Base-by-base conservation (phyloP, 805 yeast species). In the Ascoidea tarda region DNA sequence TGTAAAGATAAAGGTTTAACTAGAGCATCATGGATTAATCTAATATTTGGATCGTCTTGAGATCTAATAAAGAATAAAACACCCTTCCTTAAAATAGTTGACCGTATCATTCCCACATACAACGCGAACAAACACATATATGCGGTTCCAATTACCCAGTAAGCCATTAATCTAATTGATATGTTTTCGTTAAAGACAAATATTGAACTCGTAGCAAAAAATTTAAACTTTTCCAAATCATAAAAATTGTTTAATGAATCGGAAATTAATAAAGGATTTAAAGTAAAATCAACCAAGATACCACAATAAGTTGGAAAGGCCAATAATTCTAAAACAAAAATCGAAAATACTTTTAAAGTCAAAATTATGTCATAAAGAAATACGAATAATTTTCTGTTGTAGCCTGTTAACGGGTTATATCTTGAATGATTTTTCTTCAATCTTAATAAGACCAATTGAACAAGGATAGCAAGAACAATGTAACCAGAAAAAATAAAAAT, bases 241-340 rank as follows among this genome's bases (percentile, higher is more conserved):
- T 38, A 38, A 38, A 38, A 38, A 38, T 38, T 14, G 14, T 38
- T 38, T 38, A 38, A 38, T 8, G 44, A 38, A 38, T 50, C 46
- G 14, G 42, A 14, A n/a, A 62, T 57, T 2, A 80, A 59, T 3
- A 84, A 58, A 1, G 95, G 93, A 4, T 82, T 70, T 4, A 82
- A 57, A 2, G 88, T 82, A 54, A 84, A 69, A 59, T 84, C 90
- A 32, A 91, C 64, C 61, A 88, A 75, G 58, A 78, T 66, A 1
- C 99, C 99, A 61, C 97, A 89, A 59, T 80, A 80, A 0, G 85
- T 72, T 1, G 99, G 99, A 69, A 93, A 91, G 5, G 83, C 70
- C n/a, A 85, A 73, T 50, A 89, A 74, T 63, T 93, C 99, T 49
- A 87, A 75, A 5, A 82, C 75, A 61, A 90, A 84, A 32, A 93